These are phyloP conservation scores for Cladosporium sp. DNA, from an alignment of 2,329 filamentous ascomycete species.

Conservation along the genomic window DNA sequence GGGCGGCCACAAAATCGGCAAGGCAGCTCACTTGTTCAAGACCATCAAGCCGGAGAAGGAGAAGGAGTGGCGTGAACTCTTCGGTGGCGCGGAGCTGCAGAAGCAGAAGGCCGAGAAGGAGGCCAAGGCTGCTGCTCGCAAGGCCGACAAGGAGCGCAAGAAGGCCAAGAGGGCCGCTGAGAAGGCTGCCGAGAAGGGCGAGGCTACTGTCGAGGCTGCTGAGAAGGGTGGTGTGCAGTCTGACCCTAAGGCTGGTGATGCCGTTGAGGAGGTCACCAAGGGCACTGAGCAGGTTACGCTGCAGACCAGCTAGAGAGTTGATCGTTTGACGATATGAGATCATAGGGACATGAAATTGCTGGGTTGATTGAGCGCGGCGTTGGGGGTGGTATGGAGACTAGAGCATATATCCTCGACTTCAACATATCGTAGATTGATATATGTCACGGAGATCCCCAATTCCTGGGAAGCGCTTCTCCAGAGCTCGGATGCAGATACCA, in stretches of 20 bases:
- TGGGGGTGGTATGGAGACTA: background rate
- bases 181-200: constrained; percentile 42
- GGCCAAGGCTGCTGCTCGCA: constrained; percentile 61
- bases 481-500: too few relatives aligned
- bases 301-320: constrained; percentile 34
- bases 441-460: too few relatives aligned
- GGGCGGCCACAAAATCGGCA: constrained; percentile 75
- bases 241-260: constrained; percentile 34
- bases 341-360: background rate
- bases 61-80: constrained; percentile 76
- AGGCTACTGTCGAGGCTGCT: constrained; percentile 77
- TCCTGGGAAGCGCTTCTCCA: too few relatives aligned
- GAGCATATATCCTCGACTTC: too few relatives aligned
- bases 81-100: constrained; percentile 62
- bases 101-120: constrained; percentile 65
- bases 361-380: constrained; percentile 11
- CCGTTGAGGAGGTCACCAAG: constrained; percentile 41
- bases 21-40: constrained; percentile 76
- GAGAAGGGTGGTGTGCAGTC: constrained; percentile 62
- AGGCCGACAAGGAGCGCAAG: constrained; percentile 61
- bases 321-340: background rate
- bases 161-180: constrained; percentile 60
- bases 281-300: constrained; percentile 43
- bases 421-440: too few relatives aligned
- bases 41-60: constrained; percentile 78